phyloP scores from a whole-genome alignment of 305 asterid genomes.

The Fraxinus latifolia region DNA sequence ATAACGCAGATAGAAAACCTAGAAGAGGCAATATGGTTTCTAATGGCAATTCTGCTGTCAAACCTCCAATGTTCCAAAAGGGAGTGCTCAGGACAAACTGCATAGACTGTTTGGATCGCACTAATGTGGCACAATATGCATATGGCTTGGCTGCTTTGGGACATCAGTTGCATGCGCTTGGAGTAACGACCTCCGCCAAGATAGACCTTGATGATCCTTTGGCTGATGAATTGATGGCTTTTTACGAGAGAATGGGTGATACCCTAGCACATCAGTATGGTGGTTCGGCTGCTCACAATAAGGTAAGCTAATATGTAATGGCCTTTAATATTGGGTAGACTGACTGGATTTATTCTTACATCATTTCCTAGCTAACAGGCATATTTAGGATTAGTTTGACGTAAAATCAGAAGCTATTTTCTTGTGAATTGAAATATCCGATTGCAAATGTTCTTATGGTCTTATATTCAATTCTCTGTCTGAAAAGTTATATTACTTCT shows the following conservation, averaged over 20 bases:
- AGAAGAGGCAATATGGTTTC: constrained; percentile 34
- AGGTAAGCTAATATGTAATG: constrained; percentile 41
- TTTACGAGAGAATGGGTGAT: constrained; percentile 97
- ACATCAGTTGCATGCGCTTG: constrained; percentile 73
- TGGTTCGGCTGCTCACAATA: constrained; percentile 99
- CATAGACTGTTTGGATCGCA: constrained; percentile 98
- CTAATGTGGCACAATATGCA: constrained; percentile 97
- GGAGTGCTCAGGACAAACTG: constrained; percentile 98
- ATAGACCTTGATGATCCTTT: constrained; percentile 92
- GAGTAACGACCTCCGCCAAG: constrained; percentile 60
- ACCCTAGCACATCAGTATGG: constrained; percentile 98
- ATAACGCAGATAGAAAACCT: constrained; percentile 45
- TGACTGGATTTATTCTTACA: neutral
- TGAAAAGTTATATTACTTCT: neutral
- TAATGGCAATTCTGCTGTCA: constrained; percentile 44
- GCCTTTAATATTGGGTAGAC: neutral
- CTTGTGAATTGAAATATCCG: neutral
- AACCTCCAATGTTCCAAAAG: constrained; percentile 63
- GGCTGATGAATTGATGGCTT: constrained; percentile 90
- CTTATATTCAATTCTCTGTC: neutral
- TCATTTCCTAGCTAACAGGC: neutral
- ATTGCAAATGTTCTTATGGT: neutral
- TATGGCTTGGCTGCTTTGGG: constrained; percentile 98
- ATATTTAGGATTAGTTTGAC: neutral
- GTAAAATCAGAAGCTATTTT: constrained; percentile 7